A percentile compares a stretch with the other conserved stretches of the same genome.
Conservation (phyloP, 495 filamentous ascomycete genomes). For the Hypoxylon intermedium region DNA sequence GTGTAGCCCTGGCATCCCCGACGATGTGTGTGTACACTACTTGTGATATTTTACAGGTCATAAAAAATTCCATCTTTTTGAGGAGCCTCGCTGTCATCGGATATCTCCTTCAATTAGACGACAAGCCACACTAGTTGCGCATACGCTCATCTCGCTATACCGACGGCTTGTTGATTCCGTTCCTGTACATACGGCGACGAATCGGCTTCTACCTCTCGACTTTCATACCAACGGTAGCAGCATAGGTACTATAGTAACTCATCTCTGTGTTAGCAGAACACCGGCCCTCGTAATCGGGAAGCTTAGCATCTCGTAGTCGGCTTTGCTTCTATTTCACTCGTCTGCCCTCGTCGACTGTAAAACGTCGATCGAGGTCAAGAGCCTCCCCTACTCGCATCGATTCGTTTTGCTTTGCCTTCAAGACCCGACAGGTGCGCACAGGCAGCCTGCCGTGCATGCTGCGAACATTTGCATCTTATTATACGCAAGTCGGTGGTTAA, state of each 20-base stretch:
- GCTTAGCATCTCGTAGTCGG: neutral
- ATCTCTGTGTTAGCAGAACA: neutral
- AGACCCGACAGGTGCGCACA: constrained; percentile 1
- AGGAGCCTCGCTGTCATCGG: neutral
- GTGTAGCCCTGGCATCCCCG: neutral
- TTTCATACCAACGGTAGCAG: no score
- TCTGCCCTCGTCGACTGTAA: constrained; percentile 7
- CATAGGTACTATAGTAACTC: no score
- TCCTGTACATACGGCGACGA: no score
- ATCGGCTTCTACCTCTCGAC: no score
- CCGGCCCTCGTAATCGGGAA: constrained; percentile 1
- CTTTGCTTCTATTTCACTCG: neutral
- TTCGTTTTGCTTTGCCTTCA: neutral
- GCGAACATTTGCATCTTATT: no score
- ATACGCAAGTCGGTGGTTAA: no score
- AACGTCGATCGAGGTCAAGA: constrained; percentile 26
- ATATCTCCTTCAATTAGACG: neutral
- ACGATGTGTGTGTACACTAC: neutral
- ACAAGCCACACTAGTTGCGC: neutral
- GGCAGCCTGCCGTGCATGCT: constrained; percentile 18
- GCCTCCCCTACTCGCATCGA: constrained; percentile 10
- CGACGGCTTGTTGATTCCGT: no score
- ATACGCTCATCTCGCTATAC: no score
- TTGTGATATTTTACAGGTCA: neutral
- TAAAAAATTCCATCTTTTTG: neutral